Base-by-base conservation (phyloP, 169 alveolate genomes). In the Plasmodium sp. region DNA sequence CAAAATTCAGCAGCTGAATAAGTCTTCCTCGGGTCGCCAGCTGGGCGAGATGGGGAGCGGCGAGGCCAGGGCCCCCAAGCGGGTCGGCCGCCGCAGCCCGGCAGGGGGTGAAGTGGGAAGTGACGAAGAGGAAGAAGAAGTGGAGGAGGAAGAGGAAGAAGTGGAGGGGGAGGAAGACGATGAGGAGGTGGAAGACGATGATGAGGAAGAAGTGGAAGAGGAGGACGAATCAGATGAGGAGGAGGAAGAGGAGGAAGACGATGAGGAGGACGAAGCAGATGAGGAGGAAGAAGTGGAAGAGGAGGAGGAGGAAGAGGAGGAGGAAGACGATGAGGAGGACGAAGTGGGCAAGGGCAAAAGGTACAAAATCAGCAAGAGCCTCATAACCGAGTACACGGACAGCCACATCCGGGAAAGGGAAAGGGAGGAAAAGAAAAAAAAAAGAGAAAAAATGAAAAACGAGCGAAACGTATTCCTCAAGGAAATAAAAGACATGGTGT, bases 321-420 rank as follows among this genome's bases (percentile, higher is more conserved):
- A 67, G 1, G 95, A 90, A 9, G 92, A 45, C 10, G 93, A 74
- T 31, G 84, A 86, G 34, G 27, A 51, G 18, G 3, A 18, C 79
- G 27, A 51, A 58, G 56, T 16, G 22, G 41, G 58, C 34, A 92
- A 92, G 75, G 85, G 80, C 92, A 75, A 93, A 86, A 86, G 74
- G 45, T 84, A 93, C 67, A 83, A 74, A 92, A 75, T 81, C 45
- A 92, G 95, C 54, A 94, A 95, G 90, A 86, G 90, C 27, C 67
- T 86, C 12, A 88, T 95, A 43, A 90, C 93, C 48, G 93, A 84
- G 18, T 94, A 92, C 83, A 93, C 96, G n/a, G 94, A 95, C 51
- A 82, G 84, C 58, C 96, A 95, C 43, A 83, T 84, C 43, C 45
- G 93, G 54, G 97, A 84, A 83, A 90, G 79, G 62, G 81, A 74